Conservation (phyloP, 148 eudicot species). For the Rheum nobile region DNA sequence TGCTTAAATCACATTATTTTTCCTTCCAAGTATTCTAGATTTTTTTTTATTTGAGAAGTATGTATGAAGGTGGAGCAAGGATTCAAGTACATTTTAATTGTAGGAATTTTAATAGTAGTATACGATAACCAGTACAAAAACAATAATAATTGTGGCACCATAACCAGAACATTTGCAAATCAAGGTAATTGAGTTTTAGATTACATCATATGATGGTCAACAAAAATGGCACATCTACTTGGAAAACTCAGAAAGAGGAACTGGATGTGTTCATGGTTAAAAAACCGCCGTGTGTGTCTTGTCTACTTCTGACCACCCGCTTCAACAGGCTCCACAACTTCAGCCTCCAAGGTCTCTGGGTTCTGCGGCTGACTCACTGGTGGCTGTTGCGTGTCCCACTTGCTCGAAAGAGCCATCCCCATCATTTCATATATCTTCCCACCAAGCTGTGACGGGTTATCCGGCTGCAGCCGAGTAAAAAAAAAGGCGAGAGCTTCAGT, state of each 20-base stretch:
- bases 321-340: slow-evolving; percentile 63
- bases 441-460: slow-evolving; percentile 83
- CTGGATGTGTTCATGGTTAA: not conserved
- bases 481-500: not conserved
- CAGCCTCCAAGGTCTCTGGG: slow-evolving; percentile 47
- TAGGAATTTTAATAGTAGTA: too few relatives aligned
- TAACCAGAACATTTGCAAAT: not conserved
- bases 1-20: too few relatives aligned
- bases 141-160: too few relatives aligned
- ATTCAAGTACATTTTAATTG: too few relatives aligned
- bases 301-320: slow-evolving; percentile 36
- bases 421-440: slow-evolving; percentile 94
- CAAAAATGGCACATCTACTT: not conserved
- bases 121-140: too few relatives aligned
- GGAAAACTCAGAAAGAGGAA: not conserved
- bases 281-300: not conserved
- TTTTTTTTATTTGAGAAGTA: too few relatives aligned
- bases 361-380: slow-evolving; percentile 13
- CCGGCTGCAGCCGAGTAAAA: slow-evolving; percentile 50
- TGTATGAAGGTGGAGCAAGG: too few relatives aligned
- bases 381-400: slow-evolving; percentile 41
- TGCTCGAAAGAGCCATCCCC: slow-evolving; percentile 61
- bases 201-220: not conserved
- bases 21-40: too few relatives aligned
- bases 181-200: not conserved